Conservation (phyloP, 805 yeast genomes). For the Yarrowia divulgata region DNA sequence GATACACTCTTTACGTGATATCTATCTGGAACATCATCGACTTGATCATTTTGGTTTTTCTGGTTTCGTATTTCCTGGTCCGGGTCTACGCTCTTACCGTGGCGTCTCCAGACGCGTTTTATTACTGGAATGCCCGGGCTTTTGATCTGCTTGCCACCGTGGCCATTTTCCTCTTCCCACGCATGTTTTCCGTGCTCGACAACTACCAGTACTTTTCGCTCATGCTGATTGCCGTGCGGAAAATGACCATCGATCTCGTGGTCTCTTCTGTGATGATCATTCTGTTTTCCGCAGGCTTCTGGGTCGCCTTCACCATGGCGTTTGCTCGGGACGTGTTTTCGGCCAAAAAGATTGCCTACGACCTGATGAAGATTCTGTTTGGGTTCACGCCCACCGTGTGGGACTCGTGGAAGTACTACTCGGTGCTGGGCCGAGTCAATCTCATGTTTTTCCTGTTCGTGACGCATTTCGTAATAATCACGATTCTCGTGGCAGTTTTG, state of each 20-base stretch:
- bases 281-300: conserved; percentile 62
- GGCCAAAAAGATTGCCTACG: conserved; percentile 58
- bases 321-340: conserved; percentile 55
- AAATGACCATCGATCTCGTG: conserved; percentile 59
- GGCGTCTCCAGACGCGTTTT: conserved; percentile 11
- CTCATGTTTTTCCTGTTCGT: conserved; percentile 61
- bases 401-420: conserved; percentile 61
- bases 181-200: conserved; percentile 59
- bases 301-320: conserved; percentile 60
- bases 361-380: conserved; percentile 60
- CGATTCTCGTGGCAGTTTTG: conserved; percentile 63
- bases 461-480: conserved; percentile 62
- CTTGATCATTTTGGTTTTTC: conserved; percentile 53
- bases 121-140: conserved; percentile 40
- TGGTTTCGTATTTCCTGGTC: conserved; percentile 49
- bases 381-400: conserved; percentile 69
- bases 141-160: conserved; percentile 52
- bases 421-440: conserved; percentile 56
- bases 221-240: conserved; percentile 59
- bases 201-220: conserved; percentile 60
- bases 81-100: conserved; percentile 43
- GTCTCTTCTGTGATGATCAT: conserved; percentile 59
- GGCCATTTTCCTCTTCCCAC: conserved; percentile 59
- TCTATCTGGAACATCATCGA: conserved; percentile 64
- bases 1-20: conserved; percentile 56